Evolutionary conservation across 768 basidiomycete species (phyloP).

Genomic region (Cystofilobasidium capitatum): DNA sequence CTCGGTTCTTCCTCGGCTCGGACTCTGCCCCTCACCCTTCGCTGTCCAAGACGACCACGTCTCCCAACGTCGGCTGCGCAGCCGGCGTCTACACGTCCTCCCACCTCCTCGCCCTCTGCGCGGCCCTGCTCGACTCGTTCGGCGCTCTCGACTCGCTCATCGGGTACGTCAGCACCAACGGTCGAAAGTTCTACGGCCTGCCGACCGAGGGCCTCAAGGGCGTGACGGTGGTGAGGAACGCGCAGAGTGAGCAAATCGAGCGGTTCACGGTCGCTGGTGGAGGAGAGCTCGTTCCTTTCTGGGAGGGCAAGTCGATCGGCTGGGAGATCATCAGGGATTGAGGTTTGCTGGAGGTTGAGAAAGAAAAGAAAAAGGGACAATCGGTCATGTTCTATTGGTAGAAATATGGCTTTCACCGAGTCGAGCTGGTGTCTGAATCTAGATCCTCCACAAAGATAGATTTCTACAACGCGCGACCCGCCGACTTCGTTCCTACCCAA

Average conservation of each 20-base stretch:
- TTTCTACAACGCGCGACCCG: background rate
- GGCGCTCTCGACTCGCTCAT: slow-evolving; percentile 72
- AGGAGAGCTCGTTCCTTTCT: slow-evolving; percentile 61
- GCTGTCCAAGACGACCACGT: slow-evolving; percentile 52
- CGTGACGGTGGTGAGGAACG: slow-evolving; percentile 34
- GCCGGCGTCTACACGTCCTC: slow-evolving; percentile 95
- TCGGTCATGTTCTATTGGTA: too few species aligned
- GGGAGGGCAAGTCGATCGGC: slow-evolving; percentile 66
- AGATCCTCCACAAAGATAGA: background rate
- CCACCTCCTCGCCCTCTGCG: slow-evolving; percentile 78
- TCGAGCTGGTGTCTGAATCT: too few species aligned
- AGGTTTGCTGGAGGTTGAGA: background rate
- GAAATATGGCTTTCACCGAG: too few species aligned
- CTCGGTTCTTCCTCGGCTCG: slow-evolving; percentile 92
- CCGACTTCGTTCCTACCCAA: background rate
- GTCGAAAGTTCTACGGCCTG: slow-evolving; percentile 65
- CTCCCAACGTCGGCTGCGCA: slow-evolving; percentile 66
- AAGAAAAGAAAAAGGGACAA: too few species aligned
- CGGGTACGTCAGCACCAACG: slow-evolving; percentile 67
- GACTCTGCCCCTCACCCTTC: slow-evolving; percentile 89
- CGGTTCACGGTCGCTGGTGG: slow-evolving; percentile 30
- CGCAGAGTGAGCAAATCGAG: slow-evolving; percentile 25
- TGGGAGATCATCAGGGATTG: slow-evolving; percentile 47
- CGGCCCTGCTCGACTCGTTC: slow-evolving; percentile 55
- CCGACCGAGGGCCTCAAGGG: slow-evolving; percentile 31